phyloP scores from a whole-genome alignment of 352 stramenopile genomes.

The Halophytophthora polymorphica region DNA sequence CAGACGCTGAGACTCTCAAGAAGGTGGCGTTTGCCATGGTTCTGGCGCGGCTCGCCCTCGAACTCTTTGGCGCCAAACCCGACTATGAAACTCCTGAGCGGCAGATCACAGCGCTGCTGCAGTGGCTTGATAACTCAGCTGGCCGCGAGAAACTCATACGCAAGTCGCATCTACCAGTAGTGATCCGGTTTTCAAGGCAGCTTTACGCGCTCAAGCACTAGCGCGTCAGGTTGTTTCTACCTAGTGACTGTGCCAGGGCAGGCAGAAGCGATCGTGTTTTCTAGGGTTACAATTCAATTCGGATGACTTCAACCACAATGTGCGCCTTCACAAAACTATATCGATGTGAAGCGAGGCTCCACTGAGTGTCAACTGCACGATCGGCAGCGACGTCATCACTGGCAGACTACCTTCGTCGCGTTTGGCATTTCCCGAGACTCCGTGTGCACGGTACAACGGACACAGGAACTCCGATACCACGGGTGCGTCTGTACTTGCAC shows the following conservation, averaged over 20 bases:
- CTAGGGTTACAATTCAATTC: not conserved
- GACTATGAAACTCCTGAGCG: conserved; percentile 72
- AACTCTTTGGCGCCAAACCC: conserved; percentile 56
- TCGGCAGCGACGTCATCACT: conserved; percentile 23
- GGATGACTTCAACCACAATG: not conserved
- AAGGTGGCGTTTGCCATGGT: conserved; percentile 70
- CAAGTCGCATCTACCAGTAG: conserved; percentile 56
- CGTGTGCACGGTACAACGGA: conserved; percentile 15
- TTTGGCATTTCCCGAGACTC: not conserved
- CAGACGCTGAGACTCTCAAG: conserved; percentile 65
- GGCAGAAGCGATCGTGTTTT: not conserved
- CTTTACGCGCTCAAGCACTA: conserved; percentile 44
- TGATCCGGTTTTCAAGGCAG: conserved; percentile 74
- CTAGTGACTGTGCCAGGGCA: not conserved
- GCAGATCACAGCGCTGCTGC: conserved; percentile 66
- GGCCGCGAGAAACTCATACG: conserved; percentile 69
- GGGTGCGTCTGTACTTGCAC: not conserved
- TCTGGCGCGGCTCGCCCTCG: conserved; percentile 60
- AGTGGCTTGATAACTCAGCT: conserved; percentile 75
- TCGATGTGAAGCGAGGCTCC: conserved; percentile 23
- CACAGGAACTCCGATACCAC: conserved; percentile 18
- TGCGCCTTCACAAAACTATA: not conserved
- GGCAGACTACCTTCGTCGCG: conserved; percentile 12
- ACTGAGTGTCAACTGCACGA: conserved; percentile 32
- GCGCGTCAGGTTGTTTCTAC: not conserved